phyloP scores from a whole-genome alignment of 768 basidiomycete genomes.

The Kwoniella botswanensis region DNA sequence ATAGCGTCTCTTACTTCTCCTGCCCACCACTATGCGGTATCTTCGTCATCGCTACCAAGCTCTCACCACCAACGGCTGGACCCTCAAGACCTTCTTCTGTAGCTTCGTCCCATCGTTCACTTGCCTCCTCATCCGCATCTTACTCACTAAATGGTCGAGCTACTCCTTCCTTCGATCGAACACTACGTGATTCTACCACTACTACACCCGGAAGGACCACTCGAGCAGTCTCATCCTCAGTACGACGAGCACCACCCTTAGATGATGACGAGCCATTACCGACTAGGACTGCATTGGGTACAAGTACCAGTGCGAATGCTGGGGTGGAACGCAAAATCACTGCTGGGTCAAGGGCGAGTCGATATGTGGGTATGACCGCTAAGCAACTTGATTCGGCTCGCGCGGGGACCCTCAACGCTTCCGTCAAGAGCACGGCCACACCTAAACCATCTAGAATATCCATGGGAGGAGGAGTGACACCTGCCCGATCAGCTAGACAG shows the following conservation, averaged over 20 bases:
- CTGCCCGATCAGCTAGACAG: conserved; percentile 24
- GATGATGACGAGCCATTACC: conserved; percentile 32
- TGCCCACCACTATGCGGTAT: conserved; percentile 88
- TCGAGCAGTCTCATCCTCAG: conserved; percentile 18
- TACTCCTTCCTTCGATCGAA: conserved; percentile 32
- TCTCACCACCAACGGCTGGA: conserved; percentile 76
- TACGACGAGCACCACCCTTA: neutral
- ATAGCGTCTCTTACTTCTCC: conserved; percentile 80
- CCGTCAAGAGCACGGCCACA: conserved; percentile 38
- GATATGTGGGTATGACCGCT: conserved; percentile 82
- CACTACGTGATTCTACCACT: conserved; percentile 34
- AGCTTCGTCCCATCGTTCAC: conserved; percentile 67
- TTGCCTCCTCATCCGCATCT: conserved; percentile 36
- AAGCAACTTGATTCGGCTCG: conserved; percentile 68
- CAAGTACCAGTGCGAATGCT: conserved; percentile 44
- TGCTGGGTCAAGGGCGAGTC: conserved; percentile 80
- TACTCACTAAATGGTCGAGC: conserved; percentile 59
- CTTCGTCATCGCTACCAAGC: conserved; percentile 81
- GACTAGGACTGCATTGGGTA: conserved; percentile 36
- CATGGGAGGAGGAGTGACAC: conserved; percentile 39
- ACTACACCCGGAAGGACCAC: conserved; percentile 15
- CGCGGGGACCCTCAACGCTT: conserved; percentile 36
- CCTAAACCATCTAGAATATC: conserved; percentile 51
- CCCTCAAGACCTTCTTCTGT: conserved; percentile 77
- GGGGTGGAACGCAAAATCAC: conserved; percentile 64